phyloP scores from a whole-genome alignment of 1,284 basidiomycete species.

The Entoloma clypeatum region DNA sequence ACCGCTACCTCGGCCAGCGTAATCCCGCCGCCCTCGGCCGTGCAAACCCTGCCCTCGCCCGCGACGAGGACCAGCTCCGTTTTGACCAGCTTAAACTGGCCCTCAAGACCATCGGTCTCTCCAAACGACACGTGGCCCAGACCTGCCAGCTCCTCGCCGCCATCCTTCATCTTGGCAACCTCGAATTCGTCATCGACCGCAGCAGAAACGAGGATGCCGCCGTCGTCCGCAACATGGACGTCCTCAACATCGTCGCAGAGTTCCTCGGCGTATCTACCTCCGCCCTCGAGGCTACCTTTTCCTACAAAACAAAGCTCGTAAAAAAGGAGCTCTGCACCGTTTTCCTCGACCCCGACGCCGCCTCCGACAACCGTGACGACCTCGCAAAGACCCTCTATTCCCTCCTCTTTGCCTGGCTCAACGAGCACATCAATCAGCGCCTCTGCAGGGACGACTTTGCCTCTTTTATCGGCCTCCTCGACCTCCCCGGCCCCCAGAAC shows the following conservation, averaged over 20 bases:
- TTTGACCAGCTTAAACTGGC: constrained; percentile 94
- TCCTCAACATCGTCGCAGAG: constrained; percentile 80
- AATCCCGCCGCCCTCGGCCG: constrained; percentile 36
- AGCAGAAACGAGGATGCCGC: constrained; percentile 84
- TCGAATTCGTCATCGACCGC: constrained; percentile 88
- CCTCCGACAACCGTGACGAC: constrained; percentile 90
- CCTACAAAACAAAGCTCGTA: constrained; percentile 90
- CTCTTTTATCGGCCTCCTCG: constrained; percentile 93
- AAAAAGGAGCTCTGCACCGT: constrained; percentile 95
- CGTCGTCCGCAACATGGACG: constrained; percentile 78
- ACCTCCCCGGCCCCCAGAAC: constrained; percentile 93
- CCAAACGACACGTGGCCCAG: constrained; percentile 90
- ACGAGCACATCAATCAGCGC: constrained; percentile 93
- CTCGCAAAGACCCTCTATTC: constrained; percentile 92
- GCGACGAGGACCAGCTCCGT: constrained; percentile 72
- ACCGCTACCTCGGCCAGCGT: constrained; percentile 83
- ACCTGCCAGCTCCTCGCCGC: constrained; percentile 93
- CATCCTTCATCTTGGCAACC: constrained; percentile 93
- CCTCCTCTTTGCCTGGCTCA: constrained; percentile 94
- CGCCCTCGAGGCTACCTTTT: constrained; percentile 80
- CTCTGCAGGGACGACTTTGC: constrained; percentile 89
- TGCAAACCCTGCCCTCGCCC: constrained; percentile 45
- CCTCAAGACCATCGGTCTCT: constrained; percentile 89
- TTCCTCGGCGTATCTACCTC: constrained; percentile 83
- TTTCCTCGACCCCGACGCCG: constrained; percentile 92